Conservation (phyloP, 345 rosid species). For the Pistacia atlantica region DNA sequence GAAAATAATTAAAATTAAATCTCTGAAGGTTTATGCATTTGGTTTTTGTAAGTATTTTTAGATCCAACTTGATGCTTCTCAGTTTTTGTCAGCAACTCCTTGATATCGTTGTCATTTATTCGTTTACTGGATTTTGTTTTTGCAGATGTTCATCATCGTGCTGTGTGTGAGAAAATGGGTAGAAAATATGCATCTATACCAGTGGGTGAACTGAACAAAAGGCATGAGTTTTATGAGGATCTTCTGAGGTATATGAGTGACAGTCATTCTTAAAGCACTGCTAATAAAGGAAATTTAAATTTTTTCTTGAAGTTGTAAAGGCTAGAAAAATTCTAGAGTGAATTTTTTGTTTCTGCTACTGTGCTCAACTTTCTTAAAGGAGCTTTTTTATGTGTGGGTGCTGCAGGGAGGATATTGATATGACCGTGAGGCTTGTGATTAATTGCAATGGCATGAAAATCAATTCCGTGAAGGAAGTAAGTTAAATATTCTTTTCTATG, state of each 20-base stretch:
- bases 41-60: constrained; percentile 83
- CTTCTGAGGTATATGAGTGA: constrained; percentile 70
- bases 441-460: constrained; percentile 89
- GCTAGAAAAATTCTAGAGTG: neutral
- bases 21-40: constrained; percentile 83
- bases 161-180: constrained; percentile 82
- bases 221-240: constrained; percentile 67
- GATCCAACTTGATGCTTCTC: constrained; percentile 17
- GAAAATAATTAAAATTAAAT: constrained; percentile 78
- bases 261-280: neutral
- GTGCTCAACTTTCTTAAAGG: constrained; percentile 5
- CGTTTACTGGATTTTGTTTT: constrained; percentile 12
- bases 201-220: constrained; percentile 49
- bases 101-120: constrained; percentile 2
- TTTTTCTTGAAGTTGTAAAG: neutral
- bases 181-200: constrained; percentile 70
- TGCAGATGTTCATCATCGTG: constrained; percentile 76
- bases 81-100: neutral
- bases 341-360: neutral
- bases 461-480: constrained; percentile 83
- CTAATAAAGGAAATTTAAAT: neutral
- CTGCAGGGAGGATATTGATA: constrained; percentile 76
- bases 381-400: constrained; percentile 19
- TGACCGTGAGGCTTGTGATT: constrained; percentile 93
- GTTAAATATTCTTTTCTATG: constrained; percentile 28